phyloP scores from a whole-genome alignment of 106 monocot species.

The Acorus calamus region DNA sequence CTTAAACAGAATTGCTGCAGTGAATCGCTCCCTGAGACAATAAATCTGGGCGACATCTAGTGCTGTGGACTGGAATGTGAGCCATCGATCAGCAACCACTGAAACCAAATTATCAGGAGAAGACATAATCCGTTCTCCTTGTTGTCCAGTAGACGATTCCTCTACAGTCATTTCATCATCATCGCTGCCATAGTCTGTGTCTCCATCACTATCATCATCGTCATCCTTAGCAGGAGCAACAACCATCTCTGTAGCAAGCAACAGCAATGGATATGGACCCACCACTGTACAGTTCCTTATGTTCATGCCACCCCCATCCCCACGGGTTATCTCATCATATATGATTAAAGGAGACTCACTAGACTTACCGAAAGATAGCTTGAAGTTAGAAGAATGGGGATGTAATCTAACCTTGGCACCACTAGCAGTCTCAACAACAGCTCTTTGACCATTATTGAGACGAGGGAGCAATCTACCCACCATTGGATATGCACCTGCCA shows the following conservation, averaged over 20 bases:
- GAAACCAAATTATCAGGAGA: conserved; percentile 75
- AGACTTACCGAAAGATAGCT: conserved; percentile 37
- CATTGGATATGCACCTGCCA: conserved; percentile 85
- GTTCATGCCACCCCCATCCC: conserved; percentile 56
- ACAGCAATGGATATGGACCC: conserved; percentile 59
- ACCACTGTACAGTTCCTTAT: conserved; percentile 66
- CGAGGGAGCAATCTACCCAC: conserved; percentile 65
- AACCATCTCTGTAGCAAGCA: conserved; percentile 68
- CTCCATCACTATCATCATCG: conserved; percentile 37
- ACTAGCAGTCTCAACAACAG: conserved; percentile 60
- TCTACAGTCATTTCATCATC: conserved; percentile 36
- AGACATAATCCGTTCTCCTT: conserved; percentile 63
- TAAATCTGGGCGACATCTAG: conserved; percentile 96
- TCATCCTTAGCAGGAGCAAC: conserved; percentile 62
- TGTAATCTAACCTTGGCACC: conserved; percentile 78
- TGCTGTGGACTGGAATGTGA: conserved; percentile 64
- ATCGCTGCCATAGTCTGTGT: conserved; percentile 35
- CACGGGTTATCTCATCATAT: conserved; percentile 91
- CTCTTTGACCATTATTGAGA: conserved; percentile 30
- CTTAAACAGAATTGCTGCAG: conserved; percentile 74
- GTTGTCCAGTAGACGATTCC: conserved; percentile 11
- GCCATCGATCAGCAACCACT: conserved; percentile 82
- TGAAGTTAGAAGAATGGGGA: conserved; percentile 74
- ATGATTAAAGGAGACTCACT: conserved; percentile 34
- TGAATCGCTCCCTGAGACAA: conserved; percentile 71